These are phyloP conservation scores for Blastobotrys muscicola DNA, from an alignment of 805 yeast species.

Conservation along the genomic window DNA sequence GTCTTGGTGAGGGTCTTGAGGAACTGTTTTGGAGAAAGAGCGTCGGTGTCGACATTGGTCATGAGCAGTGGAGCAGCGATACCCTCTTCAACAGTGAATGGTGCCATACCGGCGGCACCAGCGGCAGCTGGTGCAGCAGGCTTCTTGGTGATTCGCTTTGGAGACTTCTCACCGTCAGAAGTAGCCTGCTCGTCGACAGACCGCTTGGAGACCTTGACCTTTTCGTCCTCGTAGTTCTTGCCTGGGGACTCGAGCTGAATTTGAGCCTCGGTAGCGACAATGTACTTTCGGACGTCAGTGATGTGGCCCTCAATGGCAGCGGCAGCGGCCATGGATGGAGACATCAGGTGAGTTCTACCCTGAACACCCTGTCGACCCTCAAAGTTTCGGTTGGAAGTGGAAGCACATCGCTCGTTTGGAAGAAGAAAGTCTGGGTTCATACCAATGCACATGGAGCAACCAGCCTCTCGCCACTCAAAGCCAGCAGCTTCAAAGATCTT, in stretches of 20 bases:
- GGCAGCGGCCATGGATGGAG: conserved; percentile 99
- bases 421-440: conserved; percentile 97
- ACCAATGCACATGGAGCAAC: conserved; percentile 99
- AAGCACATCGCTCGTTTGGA: conserved; percentile 96
- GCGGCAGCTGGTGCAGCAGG: neutral
- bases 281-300: conserved; percentile 78
- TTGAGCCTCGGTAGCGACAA: conserved; percentile 36
- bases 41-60: conserved; percentile 97
- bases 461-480: conserved; percentile 99
- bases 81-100: conserved; percentile 68
- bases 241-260: conserved; percentile 27
- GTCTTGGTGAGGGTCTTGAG: conserved; percentile 96
- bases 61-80: conserved; percentile 89
- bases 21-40: conserved; percentile 97
- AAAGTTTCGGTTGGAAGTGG: conserved; percentile 96
- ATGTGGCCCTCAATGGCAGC: conserved; percentile 90
- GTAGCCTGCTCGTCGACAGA: conserved; percentile 34
- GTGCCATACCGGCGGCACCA: conserved; percentile 52
- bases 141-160: neutral
- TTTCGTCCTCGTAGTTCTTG: conserved; percentile 50
- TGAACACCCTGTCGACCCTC: conserved; percentile 98
- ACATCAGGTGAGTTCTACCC: conserved; percentile 94
- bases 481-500: conserved; percentile 87
- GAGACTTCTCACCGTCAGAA: neutral
- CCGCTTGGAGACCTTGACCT: conserved; percentile 47